Base-by-base conservation (phyloP, 2,329 filamentous ascomycete species). In the Blastomyces percursus region DNA sequence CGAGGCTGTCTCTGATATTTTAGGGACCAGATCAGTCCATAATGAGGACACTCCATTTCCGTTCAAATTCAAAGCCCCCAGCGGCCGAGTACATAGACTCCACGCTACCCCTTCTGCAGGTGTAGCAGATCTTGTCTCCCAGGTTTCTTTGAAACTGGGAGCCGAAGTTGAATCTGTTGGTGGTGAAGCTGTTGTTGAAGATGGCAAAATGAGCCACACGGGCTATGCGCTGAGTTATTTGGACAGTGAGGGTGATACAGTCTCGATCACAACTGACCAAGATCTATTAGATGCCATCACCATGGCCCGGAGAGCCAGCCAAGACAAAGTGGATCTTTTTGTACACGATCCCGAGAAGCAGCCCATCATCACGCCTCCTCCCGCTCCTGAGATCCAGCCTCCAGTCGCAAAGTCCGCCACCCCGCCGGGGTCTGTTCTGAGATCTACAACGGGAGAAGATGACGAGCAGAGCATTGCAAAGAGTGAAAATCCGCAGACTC, bases 31-130 rank as follows among this genome's bases (percentile, higher is more conserved):
- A 3, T 77, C 81, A 6, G 79, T 83, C 1, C 70, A 75, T 7
- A 63, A 76, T 14, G 84, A 89, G 69, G 90, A 95, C 67, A 76
- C 84, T 12, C 90, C 93, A 0, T 99, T 97, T 77, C 86, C 93
- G 2, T 99, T 99, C 86, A 99, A 99, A 76, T 99, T 99, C 84
- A 97, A 97, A 80, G 91, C 94, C 1, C 94, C 94, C 1, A 92
- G 90, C 69, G 94, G 93, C 55, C 90, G 94, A 60, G 92, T 97
- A 21, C 94, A 99, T 76, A 86, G 94, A 61, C 79, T 99, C 59
- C 94, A 97, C 71, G 87, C 96, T 35, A 81, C 86, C 61, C 88
- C 91, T 12, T 85, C 88, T 27, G 85, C 90, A 62, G 94, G 94
- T 51, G 85, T 99, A 66, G 84, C 84, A 24, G 85, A 90, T 51